Conservation (phyloP, 495 filamentous ascomycete species). For the Penicillium atrosanguineum region DNA sequence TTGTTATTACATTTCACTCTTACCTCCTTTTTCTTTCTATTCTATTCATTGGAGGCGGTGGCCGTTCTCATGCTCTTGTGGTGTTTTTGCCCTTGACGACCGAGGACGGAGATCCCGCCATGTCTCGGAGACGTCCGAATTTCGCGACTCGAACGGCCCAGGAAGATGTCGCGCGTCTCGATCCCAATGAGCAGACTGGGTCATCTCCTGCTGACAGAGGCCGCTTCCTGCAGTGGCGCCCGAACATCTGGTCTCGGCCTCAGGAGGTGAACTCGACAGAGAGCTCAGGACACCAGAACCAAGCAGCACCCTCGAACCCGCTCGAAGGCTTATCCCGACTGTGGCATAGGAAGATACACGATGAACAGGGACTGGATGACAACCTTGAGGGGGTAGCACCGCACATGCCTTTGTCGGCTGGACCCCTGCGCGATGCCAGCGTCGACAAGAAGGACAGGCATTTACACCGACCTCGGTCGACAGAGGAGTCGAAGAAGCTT, state of each 20-base stretch:
- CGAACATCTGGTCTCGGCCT: constrained; percentile 21
- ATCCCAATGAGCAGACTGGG: constrained; percentile 31
- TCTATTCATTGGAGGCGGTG: not conserved
- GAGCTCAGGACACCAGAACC: constrained; percentile 14
- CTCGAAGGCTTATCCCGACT: constrained; percentile 27
- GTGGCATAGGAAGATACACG: constrained; percentile 19
- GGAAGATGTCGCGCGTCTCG: constrained; percentile 54
- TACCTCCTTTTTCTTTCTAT: not conserved
- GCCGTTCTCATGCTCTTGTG: constrained; percentile 7
- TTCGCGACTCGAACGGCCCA: constrained; percentile 54
- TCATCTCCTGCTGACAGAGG: constrained; percentile 21
- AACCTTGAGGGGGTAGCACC: constrained; percentile 7
- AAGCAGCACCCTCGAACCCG: constrained; percentile 24
- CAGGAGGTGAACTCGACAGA: constrained; percentile 32
- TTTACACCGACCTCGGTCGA: constrained; percentile 41
- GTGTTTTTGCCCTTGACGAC: constrained; percentile 15
- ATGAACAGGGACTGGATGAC: constrained; percentile 10
- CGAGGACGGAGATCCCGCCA: constrained; percentile 22
- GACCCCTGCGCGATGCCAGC: constrained; percentile 29
- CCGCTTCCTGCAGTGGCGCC: constrained; percentile 22
- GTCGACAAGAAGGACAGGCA: constrained; percentile 35
- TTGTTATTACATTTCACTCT: not conserved
- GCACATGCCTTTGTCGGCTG: constrained; percentile 17
- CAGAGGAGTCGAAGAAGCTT: constrained; percentile 59
- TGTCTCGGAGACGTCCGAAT: constrained; percentile 45